phyloP scores from a whole-genome alignment of 2,329 filamentous ascomycete genomes.

The Paecilomyces sp. region DNA sequence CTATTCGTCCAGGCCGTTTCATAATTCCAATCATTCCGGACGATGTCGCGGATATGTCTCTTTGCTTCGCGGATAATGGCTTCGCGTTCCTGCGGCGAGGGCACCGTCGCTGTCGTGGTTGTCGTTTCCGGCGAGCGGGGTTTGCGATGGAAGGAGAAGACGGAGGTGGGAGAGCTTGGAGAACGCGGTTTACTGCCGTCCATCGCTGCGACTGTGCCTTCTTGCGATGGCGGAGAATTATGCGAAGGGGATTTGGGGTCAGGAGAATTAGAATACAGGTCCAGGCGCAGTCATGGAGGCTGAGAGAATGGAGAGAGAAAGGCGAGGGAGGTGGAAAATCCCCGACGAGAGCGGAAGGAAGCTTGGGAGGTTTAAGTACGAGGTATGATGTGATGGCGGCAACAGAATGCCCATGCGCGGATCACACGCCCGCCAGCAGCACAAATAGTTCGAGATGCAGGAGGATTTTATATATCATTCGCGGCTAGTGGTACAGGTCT shows the following conservation, averaged over 20 bases:
- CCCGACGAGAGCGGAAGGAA: background rate
- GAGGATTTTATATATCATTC: background rate
- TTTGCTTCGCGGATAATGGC: conserved; percentile 35
- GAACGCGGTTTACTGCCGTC: background rate
- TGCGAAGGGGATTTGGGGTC: background rate
- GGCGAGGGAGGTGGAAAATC: background rate
- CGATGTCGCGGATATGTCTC: conserved; percentile 29
- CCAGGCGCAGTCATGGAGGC: background rate
- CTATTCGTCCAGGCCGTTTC: conserved; percentile 9
- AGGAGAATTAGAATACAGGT: background rate
- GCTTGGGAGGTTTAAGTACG: background rate
- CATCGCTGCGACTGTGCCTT: background rate
- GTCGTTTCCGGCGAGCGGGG: conserved; percentile 11
- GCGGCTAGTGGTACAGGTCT: conserved; percentile 1
- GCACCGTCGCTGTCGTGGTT: conserved; percentile 16
- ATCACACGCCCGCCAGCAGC: background rate
- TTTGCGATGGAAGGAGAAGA: conserved; percentile 15
- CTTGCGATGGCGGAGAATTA: background rate
- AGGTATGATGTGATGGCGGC: background rate
- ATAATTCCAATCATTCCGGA: conserved; percentile 38
- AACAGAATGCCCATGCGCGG: background rate
- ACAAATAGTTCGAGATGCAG: background rate
- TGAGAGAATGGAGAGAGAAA: background rate
- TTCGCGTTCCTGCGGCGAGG: conserved; percentile 18
- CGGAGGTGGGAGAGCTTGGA: conserved; percentile 3